phyloP scores from a whole-genome alignment of 495 filamentous ascomycete genomes.

The Hyphodiscus hymeniophilus region DNA sequence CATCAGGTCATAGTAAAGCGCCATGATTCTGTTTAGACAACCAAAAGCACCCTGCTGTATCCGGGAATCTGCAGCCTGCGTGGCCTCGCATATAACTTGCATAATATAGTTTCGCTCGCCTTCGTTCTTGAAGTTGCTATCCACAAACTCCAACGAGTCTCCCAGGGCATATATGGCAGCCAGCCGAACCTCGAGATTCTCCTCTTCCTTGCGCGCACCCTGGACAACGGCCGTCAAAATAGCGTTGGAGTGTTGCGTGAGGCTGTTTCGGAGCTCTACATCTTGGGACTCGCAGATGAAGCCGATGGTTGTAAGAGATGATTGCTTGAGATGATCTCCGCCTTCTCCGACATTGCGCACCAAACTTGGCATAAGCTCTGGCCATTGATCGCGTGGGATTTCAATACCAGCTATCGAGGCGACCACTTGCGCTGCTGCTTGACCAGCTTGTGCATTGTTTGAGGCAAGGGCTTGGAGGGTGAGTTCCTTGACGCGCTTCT shows the following conservation, averaged over 20 bases:
- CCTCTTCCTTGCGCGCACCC: slow-evolving; percentile 91
- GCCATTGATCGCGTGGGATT: slow-evolving; percentile 87
- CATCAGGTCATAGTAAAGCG: slow-evolving; percentile 98
- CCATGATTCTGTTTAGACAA: slow-evolving; percentile 97
- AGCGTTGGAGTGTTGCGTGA: slow-evolving; percentile 85
- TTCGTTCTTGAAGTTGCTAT: slow-evolving; percentile 97
- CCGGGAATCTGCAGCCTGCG: slow-evolving; percentile 77
- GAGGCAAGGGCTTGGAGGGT: slow-evolving; percentile 77
- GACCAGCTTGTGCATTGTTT: slow-evolving; percentile 67
- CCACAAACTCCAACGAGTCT: slow-evolving; percentile 96
- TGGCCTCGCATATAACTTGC: slow-evolving; percentile 99
- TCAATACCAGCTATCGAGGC: slow-evolving; percentile 92
- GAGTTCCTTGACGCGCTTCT: slow-evolving; percentile 78
- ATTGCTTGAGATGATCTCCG: slow-evolving; percentile 79
- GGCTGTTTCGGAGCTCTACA: slow-evolving; percentile 68
- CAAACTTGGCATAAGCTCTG: slow-evolving; percentile 81
- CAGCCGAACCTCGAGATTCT: slow-evolving; percentile 78
- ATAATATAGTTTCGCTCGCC: slow-evolving; percentile 99
- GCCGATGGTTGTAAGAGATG: slow-evolving; percentile 87
- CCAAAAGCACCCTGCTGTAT: slow-evolving; percentile 95
- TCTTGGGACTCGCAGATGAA: slow-evolving; percentile 98
- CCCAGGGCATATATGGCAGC: slow-evolving; percentile 89
- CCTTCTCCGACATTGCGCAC: slow-evolving; percentile 89
- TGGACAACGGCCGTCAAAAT: slow-evolving; percentile 97
- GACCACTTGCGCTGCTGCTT: slow-evolving; percentile 88